Conservation (phyloP, 2,329 filamentous ascomycete species). For the Pestalotiopsis sp. region DNA sequence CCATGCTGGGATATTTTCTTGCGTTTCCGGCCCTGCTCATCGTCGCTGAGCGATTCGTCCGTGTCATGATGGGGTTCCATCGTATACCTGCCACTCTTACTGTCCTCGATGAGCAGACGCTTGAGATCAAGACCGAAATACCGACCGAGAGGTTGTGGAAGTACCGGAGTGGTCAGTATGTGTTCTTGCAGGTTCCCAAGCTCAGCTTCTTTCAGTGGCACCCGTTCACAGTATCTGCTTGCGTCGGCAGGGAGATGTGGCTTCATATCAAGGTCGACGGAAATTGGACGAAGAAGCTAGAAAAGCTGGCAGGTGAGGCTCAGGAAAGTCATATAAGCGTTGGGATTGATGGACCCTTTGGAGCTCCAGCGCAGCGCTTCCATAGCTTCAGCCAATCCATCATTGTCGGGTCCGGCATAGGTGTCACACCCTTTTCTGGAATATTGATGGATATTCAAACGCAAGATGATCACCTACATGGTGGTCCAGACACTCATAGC, state of each 20-base stretch:
- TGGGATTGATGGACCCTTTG: constrained; percentile 60
- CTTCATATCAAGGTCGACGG: constrained; percentile 63
- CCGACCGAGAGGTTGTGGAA: constrained; percentile 52
- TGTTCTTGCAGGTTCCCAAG: constrained; percentile 57
- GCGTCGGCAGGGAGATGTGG: constrained; percentile 52
- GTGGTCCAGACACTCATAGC: not conserved
- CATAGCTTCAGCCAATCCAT: constrained; percentile 60
- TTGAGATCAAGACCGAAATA: constrained; percentile 50
- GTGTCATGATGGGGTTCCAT: constrained; percentile 50
- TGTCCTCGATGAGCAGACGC: constrained; percentile 55
- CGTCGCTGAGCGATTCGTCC: constrained; percentile 48
- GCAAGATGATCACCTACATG: constrained; percentile 31
- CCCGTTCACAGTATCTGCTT: constrained; percentile 61
- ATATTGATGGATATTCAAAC: constrained; percentile 58
- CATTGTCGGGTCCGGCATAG: constrained; percentile 60
- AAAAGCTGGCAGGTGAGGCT: constrained; percentile 41
- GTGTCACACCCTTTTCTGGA: constrained; percentile 60
- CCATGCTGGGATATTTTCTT: constrained; percentile 61
- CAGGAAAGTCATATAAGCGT: constrained; percentile 45
- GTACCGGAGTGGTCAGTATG: constrained; percentile 60
- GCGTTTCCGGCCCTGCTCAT: constrained; percentile 56
- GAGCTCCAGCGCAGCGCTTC: constrained; percentile 60
- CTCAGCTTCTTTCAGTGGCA: constrained; percentile 62
- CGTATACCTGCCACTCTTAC: constrained; percentile 50
- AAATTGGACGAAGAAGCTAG: constrained; percentile 55